Base-by-base conservation (phyloP, 768 basidiomycete species). In the Flagelloscypha sp. region DNA sequence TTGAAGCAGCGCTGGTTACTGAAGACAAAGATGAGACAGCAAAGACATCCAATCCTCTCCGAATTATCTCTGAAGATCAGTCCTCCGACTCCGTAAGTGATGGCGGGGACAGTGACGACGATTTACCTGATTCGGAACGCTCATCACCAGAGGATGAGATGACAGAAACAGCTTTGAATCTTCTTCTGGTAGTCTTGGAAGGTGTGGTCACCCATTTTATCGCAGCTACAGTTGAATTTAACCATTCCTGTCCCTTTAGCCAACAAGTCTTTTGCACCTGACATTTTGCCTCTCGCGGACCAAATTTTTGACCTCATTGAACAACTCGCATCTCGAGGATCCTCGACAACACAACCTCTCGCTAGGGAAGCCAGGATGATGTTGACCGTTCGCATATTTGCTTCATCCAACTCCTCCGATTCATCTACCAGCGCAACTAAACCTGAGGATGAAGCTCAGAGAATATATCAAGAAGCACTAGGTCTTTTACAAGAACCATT, bases 401-500 rank as follows among this genome's bases (percentile, higher is more conserved):
- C 80, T 4, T 58, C 71, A 1, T 77, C 76, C 8, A 50, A 63
- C 0, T 32, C 52, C 1, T 48, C 54, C 36, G 15, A 47, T 6
- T 34, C 48, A 7, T 44, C 45, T 27, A 38, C 35, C 13, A 52
- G 40, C n/a, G 42, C 38, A 5, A 57, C 53, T 7, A 49, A 42
- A 3, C 41, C 35, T 4, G 57, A 55, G 33, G 66, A 70, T 40
- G 54, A 56, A 20, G 59, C 73, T 4, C 76, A 78, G 36, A 77
- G 76, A 31, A 72, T 65, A 6, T 98, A 95, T 55, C 88, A 89
- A 48, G 81, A 84, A 46, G 88, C 92, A 3, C 65, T 97, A 12
- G 84, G 80, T 44, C 72, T 93, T 17, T 63, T 97, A 8, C 85
- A 92, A 56, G 94, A 98, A 55, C 83, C 88, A 1, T 76, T 94